Conservation (phyloP, 179 eudicot species). For the Dionaea muscipula region DNA sequence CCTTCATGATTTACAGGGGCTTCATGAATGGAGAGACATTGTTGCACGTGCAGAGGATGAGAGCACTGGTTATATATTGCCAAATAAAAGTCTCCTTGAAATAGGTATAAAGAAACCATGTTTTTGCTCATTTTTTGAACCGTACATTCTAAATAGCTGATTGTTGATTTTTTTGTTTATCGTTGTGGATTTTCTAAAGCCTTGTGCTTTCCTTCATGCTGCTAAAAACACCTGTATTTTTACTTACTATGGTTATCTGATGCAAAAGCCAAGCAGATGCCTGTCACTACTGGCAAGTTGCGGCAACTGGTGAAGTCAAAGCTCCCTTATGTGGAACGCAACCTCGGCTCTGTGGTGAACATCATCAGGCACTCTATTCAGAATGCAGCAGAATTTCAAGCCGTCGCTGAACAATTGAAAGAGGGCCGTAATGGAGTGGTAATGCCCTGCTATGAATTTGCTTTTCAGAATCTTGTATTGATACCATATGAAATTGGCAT, state of each 20-base stretch:
- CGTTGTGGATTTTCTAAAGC: no score
- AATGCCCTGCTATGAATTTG: slow-evolving; percentile 11
- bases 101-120: slow-evolving; percentile 42
- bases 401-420: slow-evolving; percentile 49
- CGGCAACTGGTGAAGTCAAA: slow-evolving; percentile 52
- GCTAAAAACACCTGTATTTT: background rate
- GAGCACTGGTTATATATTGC: slow-evolving; percentile 94
- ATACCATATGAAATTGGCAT: background rate
- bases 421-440: slow-evolving; percentile 44
- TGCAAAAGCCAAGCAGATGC: slow-evolving; percentile 91
- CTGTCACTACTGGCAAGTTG: slow-evolving; percentile 53
- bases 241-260: slow-evolving; percentile 11
- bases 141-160: background rate
- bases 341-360: slow-evolving; percentile 63
- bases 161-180: background rate
- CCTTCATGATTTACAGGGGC: slow-evolving; percentile 43
- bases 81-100: slow-evolving; percentile 76
- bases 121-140: background rate
- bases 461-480: slow-evolving; percentile 3
- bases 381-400: slow-evolving; percentile 71
- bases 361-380: slow-evolving; percentile 62
- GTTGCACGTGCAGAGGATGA: slow-evolving; percentile 96
- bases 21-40: slow-evolving; percentile 84
- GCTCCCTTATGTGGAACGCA: slow-evolving; percentile 75
- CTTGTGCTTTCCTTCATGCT: background rate